A percentile compares a stretch with the other conserved stretches of the same genome.
Conservation (phyloP, 495 filamentous ascomycete species). For the Evernia prunastri region DNA sequence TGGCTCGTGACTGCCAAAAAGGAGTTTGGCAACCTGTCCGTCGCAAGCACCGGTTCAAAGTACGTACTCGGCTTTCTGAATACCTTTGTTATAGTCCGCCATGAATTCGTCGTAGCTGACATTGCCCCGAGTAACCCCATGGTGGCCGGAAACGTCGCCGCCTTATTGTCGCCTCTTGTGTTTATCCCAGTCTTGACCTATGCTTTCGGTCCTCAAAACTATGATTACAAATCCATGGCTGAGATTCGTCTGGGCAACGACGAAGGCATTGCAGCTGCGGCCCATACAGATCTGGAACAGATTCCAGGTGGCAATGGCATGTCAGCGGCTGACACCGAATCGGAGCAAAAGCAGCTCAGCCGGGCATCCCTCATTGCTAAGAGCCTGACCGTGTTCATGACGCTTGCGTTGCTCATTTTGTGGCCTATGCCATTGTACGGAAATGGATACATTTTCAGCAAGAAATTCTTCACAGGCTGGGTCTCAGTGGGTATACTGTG, state of each 20-base stretch:
- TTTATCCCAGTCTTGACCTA: conserved; percentile 76
- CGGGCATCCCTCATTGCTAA: conserved; percentile 74
- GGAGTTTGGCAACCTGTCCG: conserved; percentile 64
- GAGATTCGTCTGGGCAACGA: conserved; percentile 80
- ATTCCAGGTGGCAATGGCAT: conserved; percentile 48
- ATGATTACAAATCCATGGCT: conserved; percentile 86
- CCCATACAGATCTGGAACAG: conserved; percentile 65
- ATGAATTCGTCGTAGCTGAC: conserved; percentile 7
- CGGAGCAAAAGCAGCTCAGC: conserved; percentile 60
- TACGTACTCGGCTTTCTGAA: conserved; percentile 28
- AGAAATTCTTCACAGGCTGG: conserved; percentile 91
- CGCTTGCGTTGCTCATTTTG: conserved; percentile 69
- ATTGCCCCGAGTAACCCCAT: conserved; percentile 56
- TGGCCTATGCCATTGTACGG: conserved; percentile 98
- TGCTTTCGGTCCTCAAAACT: conserved; percentile 67
- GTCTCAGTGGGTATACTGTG: conserved; percentile 78
- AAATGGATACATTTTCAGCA: conserved; percentile 77
- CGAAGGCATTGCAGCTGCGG: conserved; percentile 61
- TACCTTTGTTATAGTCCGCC: neutral
- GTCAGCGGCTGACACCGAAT: conserved; percentile 39
- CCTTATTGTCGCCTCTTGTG: conserved; percentile 70
- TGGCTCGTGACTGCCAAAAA: conserved; percentile 89
- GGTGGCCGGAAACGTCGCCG: conserved; percentile 79
- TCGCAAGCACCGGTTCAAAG: conserved; percentile 72
- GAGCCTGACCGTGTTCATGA: conserved; percentile 66